A percentile compares a stretch with the other conserved stretches of the same genome.
Conservation (phyloP, 805 yeast genomes). For the Ogataea naganishii region DNA sequence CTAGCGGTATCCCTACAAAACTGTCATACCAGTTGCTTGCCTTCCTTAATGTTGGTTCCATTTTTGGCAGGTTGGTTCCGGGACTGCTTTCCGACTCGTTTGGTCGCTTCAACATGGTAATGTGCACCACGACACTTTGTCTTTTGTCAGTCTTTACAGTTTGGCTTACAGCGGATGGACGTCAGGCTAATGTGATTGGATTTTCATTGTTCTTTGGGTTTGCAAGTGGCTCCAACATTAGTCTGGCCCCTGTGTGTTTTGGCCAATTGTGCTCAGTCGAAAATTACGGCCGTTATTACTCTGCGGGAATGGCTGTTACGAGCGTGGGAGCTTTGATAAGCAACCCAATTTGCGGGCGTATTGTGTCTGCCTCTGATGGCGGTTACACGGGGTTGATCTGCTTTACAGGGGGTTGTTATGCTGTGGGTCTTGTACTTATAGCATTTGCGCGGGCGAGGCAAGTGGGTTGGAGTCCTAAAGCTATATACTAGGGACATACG, state of each 20-base stretch:
- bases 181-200: slow-evolving; percentile 19
- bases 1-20: slow-evolving; percentile 28
- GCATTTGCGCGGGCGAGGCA: no score
- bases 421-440: no score
- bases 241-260: slow-evolving; percentile 31
- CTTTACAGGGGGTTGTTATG: slow-evolving; percentile 1
- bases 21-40: slow-evolving; percentile 26
- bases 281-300: slow-evolving; percentile 29
- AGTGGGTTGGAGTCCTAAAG: no score
- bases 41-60: slow-evolving; percentile 20
- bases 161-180: slow-evolving; percentile 29
- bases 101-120: slow-evolving; percentile 30
- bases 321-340: slow-evolving; percentile 3
- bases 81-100: slow-evolving; percentile 25
- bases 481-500: no score
- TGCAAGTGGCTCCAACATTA: slow-evolving; percentile 26
- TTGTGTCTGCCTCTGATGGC: background rate
- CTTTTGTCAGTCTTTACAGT: slow-evolving; percentile 20
- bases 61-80: slow-evolving; percentile 28
- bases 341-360: slow-evolving; percentile 2
- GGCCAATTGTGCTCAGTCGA: slow-evolving; percentile 27
- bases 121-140: slow-evolving; percentile 24
- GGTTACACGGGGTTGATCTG: slow-evolving; percentile 1
- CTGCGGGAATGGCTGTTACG: slow-evolving; percentile 1
- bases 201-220: slow-evolving; percentile 28